These are phyloP conservation scores for Sugiyamaella pinicola DNA, from an alignment of 1,139 yeast genomes.

Conservation along the genomic window DNA sequence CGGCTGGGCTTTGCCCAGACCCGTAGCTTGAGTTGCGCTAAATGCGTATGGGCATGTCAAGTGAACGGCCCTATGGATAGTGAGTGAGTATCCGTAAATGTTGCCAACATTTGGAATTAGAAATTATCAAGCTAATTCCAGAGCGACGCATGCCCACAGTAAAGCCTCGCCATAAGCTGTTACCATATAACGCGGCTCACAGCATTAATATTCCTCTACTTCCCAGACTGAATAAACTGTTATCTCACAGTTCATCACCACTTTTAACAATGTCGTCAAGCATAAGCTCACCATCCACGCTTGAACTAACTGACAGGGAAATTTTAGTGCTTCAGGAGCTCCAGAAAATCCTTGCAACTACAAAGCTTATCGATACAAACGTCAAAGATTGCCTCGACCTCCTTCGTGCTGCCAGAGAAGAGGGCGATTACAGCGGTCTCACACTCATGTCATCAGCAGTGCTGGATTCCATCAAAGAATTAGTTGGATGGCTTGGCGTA, in stretches of 20 bases:
- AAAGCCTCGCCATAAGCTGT: too few relatives aligned
- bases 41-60: too few relatives aligned
- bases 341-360: conserved; percentile 29
- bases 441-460: conserved; percentile 12
- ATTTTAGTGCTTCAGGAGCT: conserved; percentile 29
- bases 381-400: conserved; percentile 22
- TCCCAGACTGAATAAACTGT: too few relatives aligned
- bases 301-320: conserved; percentile 24
- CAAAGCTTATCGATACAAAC: conserved; percentile 27
- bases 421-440: conserved; percentile 17
- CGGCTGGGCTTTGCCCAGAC: too few relatives aligned
- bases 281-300: not conserved
- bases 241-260: not conserved
- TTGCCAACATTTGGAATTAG: too few relatives aligned
- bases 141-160: too few relatives aligned
- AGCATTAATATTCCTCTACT: too few relatives aligned
- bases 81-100: too few relatives aligned
- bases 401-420: conserved; percentile 10
- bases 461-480: conserved; percentile 13
- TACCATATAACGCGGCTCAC: too few relatives aligned
- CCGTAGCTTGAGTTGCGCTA: too few relatives aligned
- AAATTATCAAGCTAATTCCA: too few relatives aligned
- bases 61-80: too few relatives aligned
- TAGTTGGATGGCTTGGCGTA: conserved; percentile 7
- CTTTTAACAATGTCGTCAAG: not conserved